These are phyloP conservation scores for Auxenochlorella pyrenoidosa DNA, from an alignment of 139 green algal genomes.

Conservation along the genomic window DNA sequence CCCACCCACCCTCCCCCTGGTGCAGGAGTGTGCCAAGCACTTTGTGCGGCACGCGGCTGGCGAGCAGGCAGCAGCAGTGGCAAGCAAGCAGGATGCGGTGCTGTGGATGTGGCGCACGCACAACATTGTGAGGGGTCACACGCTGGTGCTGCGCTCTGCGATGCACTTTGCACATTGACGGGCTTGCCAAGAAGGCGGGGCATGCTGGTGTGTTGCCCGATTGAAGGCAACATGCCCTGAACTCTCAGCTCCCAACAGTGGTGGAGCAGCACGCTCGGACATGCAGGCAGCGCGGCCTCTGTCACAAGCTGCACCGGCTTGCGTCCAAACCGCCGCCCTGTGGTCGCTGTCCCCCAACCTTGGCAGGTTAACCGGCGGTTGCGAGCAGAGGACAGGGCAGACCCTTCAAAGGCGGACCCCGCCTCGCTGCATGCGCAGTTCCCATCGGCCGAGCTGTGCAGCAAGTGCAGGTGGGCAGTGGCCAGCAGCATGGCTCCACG, in stretches of 20 bases:
- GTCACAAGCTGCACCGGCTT: not conserved
- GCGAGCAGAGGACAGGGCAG: conserved; percentile 48
- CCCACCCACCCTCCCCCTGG: not conserved
- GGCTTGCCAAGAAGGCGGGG: too few species aligned
- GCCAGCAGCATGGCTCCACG: not conserved
- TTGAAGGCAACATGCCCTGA: too few species aligned
- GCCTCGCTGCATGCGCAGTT: conserved; percentile 75
- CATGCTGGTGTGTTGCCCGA: too few species aligned
- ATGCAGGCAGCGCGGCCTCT: not conserved
- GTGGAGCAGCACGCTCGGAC: too few species aligned
- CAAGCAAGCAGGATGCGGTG: conserved; percentile 52
- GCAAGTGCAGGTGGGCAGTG: conserved; percentile 36
- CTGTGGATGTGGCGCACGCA: conserved; percentile 86
- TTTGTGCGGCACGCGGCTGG: conserved; percentile 55
- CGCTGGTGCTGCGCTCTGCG: too few species aligned
- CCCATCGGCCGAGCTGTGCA: conserved; percentile 56
- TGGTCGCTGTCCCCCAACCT: not conserved
- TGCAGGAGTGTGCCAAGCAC: conserved; percentile 58
- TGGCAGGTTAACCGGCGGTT: conserved; percentile 76
- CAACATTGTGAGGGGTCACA: conserved; percentile 67
- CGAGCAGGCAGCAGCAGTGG: conserved; percentile 53
- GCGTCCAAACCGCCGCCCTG: not conserved
- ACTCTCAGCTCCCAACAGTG: too few species aligned
- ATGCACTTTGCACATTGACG: too few species aligned
- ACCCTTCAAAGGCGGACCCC: conserved; percentile 66